Conservation (phyloP, 2,329 filamentous ascomycete species). For the Bipolaris oryzae region DNA sequence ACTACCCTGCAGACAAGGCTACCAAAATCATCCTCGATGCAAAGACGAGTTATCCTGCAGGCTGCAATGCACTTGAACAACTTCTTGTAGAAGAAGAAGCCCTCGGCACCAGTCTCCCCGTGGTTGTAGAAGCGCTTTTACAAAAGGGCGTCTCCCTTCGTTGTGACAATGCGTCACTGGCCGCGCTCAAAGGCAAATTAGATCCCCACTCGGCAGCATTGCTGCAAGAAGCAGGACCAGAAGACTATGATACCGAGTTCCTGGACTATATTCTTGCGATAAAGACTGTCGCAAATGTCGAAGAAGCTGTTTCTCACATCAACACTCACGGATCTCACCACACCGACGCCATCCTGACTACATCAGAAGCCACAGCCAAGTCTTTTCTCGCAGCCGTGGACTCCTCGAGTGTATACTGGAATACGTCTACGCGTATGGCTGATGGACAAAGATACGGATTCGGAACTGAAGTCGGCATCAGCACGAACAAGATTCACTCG, state of each 20-base stretch:
- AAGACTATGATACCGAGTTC: slow-evolving; percentile 88
- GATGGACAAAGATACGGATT: slow-evolving; percentile 98
- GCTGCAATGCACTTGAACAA: slow-evolving; percentile 94
- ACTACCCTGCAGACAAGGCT: slow-evolving; percentile 75
- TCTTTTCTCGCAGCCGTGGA: slow-evolving; percentile 85
- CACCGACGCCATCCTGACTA: slow-evolving; percentile 88
- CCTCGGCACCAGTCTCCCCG: slow-evolving; percentile 70
- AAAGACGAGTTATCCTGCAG: slow-evolving; percentile 92
- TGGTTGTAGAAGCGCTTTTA: slow-evolving; percentile 74
- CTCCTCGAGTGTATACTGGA: slow-evolving; percentile 95
- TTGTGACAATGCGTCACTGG: slow-evolving; percentile 74
- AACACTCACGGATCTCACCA: slow-evolving; percentile 92
- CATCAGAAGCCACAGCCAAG: slow-evolving; percentile 70
- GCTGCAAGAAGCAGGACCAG: slow-evolving; percentile 69
- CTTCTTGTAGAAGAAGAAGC: slow-evolving; percentile 80
- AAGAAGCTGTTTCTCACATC: slow-evolving; percentile 83
- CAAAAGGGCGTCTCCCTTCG: slow-evolving; percentile 79
- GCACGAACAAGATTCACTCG: slow-evolving; percentile 97
- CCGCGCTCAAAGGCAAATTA: slow-evolving; percentile 61
- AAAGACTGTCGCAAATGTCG: slow-evolving; percentile 70
- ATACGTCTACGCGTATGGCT: slow-evolving; percentile 90
- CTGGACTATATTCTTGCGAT: slow-evolving; percentile 83
- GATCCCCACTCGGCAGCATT: slow-evolving; percentile 49
- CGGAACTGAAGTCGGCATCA: slow-evolving; percentile 97
- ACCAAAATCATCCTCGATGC: slow-evolving; percentile 82